Evolutionary conservation across 2,329 filamentous ascomycete species (phyloP).

Genomic region (Fusarium tanahbumbuense): DNA sequence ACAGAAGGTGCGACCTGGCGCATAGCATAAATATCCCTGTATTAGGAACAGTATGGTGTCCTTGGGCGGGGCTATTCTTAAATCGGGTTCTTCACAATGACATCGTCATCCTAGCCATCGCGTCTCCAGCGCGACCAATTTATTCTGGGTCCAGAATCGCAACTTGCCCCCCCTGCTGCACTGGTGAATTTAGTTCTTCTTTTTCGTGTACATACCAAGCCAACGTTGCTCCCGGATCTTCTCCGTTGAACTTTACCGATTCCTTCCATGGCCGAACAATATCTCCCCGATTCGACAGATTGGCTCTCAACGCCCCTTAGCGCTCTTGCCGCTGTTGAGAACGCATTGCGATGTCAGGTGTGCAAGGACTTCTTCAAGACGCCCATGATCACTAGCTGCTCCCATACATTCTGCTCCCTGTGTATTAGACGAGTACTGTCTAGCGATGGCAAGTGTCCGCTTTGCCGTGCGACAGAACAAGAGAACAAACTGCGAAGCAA

Average conservation of each 20-base stretch:
- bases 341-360: constrained; percentile 90
- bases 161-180: neutral
- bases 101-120: constrained; percentile 34
- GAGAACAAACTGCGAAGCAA: constrained; percentile 88
- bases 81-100: constrained; percentile 6
- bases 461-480: constrained; percentile 83
- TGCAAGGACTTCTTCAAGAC: constrained; percentile 98
- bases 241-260: neutral
- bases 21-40: neutral
- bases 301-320: constrained; percentile 79
- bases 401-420: constrained; percentile 95
- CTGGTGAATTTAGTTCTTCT: neutral
- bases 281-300: constrained; percentile 82
- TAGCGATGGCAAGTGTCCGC: constrained; percentile 86
- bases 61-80: neutral
- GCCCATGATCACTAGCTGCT: constrained; percentile 94
- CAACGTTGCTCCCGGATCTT: neutral
- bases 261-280: constrained; percentile 48
- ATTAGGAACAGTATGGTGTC: neutral
- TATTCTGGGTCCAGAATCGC: constrained; percentile 15
- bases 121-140: constrained; percentile 41
- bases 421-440: constrained; percentile 91
- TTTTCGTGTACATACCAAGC: neutral
- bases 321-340: constrained; percentile 77
- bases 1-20: neutral